Conservation (phyloP, 176 grass and related monocot species). For the Juncus inflexus region DNA sequence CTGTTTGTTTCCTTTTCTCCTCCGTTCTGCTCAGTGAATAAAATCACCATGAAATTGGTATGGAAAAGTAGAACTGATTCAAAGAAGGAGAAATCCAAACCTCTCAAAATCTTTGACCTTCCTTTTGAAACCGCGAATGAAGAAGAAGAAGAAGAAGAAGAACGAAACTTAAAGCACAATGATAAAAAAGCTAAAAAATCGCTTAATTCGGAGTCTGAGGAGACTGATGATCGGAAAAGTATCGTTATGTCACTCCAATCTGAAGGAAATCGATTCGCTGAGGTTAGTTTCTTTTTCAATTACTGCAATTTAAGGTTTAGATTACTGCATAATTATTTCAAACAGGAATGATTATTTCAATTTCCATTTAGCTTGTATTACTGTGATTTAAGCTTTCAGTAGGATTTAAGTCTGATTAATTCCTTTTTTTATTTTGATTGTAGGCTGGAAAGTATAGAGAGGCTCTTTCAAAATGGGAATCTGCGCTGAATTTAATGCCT, state of each 20-base stretch:
- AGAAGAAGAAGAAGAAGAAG: constrained; percentile 21
- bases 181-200: background rate
- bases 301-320: background rate
- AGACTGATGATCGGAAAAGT: constrained; percentile 11
- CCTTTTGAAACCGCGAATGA: constrained; percentile 21
- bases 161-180: background rate
- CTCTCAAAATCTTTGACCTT: constrained; percentile 11
- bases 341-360: background rate
- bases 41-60: constrained; percentile 25
- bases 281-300: constrained; percentile 39
- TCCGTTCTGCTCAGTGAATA: too few relatives aligned
- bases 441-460: constrained; percentile 80
- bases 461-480: constrained; percentile 85
- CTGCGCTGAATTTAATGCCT: constrained; percentile 56
- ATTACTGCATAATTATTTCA: background rate
- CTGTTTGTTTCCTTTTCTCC: background rate
- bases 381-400: background rate
- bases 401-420: too few relatives aligned
- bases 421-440: constrained; percentile 10
- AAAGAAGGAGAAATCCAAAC: background rate
- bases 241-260: constrained; percentile 35
- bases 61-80: constrained; percentile 18
- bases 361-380: background rate
- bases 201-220: background rate
- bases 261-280: constrained; percentile 56